Evolutionary conservation across 176 grass and related monocot genomes (phyloP), one percentile per base, ranked within the genome.

Genomic region (Cymbopogon citratus): DNA sequence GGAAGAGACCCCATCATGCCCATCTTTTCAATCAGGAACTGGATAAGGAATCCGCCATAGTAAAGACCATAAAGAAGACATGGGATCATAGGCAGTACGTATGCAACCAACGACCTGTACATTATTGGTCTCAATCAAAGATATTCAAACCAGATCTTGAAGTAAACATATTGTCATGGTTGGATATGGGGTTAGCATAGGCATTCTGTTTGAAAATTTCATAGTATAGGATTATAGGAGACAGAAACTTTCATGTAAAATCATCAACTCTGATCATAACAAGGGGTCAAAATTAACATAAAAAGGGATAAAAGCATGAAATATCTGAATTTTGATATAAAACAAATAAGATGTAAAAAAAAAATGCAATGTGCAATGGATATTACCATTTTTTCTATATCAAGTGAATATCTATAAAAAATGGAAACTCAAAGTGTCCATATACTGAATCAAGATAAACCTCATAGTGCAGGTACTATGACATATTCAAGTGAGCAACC

Each of bases 1-100:
- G 90, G 95, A 87, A 95, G 95, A 84, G 95, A 98, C 33, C 95
- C 95, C 88, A 93, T 95, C 95, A 98, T 98, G 31, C 95, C 95
- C 95, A 93, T 93, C 84, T 98, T 98, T 79, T 98, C 95, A 85
- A 98, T 92, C 52, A 91, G 52, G 74, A 98, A 98, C 75, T 98
- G 95, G 36, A 87, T 62, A 86, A 98, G 87, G 81, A 98, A 98
- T 14, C 92, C 95, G 31, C 95, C 90, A 77, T 94, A 98, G 81
- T 98, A 98, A 83, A 91, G 56, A 52, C 81, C 25, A 76, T 98
- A 98, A 78, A 88, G 69, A 64, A 94, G 75, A 85, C 77, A 91
- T 3, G 95, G 95, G 69, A 83, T 88, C 81, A 94, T 86, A 70
- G 90, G 88, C 73, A 95, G 29, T 71, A 98, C 86, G 90, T 89